These are phyloP conservation scores for Verticillium longisporum DNA, from an alignment of 2,329 filamentous ascomycete genomes.

Conservation along the genomic window DNA sequence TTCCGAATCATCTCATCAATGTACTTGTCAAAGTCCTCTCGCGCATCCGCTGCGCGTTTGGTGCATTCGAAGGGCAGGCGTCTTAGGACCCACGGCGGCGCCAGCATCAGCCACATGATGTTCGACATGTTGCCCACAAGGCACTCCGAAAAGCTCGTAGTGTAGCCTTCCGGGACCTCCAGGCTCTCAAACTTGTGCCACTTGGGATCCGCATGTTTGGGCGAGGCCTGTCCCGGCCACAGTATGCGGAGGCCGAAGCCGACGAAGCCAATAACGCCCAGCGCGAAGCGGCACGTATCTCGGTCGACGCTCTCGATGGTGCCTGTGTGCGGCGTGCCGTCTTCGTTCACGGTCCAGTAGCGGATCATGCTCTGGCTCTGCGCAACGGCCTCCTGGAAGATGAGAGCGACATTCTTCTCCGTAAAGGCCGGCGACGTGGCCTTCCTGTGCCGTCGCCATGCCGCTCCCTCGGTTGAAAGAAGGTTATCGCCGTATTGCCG, in stretches of 20 bases:
- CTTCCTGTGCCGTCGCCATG: constrained; percentile 70
- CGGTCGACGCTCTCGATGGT: constrained; percentile 51
- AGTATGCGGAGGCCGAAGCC: constrained; percentile 60
- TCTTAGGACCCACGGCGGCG: constrained; percentile 48
- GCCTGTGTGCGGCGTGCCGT: constrained; percentile 9
- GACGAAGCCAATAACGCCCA: constrained; percentile 56
- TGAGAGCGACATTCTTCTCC: constrained; percentile 64
- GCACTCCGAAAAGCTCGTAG: constrained; percentile 59
- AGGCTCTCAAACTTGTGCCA: constrained; percentile 41
- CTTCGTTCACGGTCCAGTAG: constrained; percentile 43
- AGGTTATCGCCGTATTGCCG: constrained; percentile 61
- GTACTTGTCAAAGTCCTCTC: constrained; percentile 60
- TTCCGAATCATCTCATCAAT: constrained; percentile 61
- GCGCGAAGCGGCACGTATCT: constrained; percentile 57
- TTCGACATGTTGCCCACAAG: constrained; percentile 55
- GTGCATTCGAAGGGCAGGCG: constrained; percentile 43
- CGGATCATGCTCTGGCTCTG: constrained; percentile 58
- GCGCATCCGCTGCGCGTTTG: constrained; percentile 45
- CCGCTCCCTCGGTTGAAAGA: constrained; percentile 59
- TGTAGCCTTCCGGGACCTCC: constrained; percentile 43
- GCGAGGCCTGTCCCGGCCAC: constrained; percentile 55
- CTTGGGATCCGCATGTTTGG: constrained; percentile 32
- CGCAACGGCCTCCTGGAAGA: constrained; percentile 51
- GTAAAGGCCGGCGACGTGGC: constrained; percentile 66
- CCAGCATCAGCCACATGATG: constrained; percentile 54